Evolutionary conservation across 73 alveolate species (phyloP), one percentile per base, ranked within the genome.

Genomic region (Uronychia binucleata): DNA sequence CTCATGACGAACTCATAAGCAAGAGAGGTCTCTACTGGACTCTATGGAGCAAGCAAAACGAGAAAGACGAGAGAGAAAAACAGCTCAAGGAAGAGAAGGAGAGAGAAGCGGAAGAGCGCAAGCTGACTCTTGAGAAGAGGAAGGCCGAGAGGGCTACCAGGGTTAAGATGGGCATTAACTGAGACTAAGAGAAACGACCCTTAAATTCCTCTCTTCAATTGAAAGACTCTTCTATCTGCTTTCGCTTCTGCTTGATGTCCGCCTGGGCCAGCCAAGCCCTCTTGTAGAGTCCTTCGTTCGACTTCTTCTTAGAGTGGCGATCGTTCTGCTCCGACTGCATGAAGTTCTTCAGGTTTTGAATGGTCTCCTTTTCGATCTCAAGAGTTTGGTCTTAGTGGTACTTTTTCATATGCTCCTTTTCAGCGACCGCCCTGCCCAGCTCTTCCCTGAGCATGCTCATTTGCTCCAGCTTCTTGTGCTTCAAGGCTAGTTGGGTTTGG

Each of bases 1-100:
- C 86, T 57, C 98, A 93, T 77, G 79, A 90, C 28, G 88, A 90
- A 19, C 88, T 95, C 30, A 60, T 95, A 19, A 82, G 34, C 5
- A 78, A 78, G 58, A 79, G 74, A 57, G 96, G 97, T 25, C 78
- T 80, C 46, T 91, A 82, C 81, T 46, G 77, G 83, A 79, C n/a
- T 26, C 79, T 88, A 0, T 88, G 94, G 94, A 81, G 34, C 74
- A 88, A 88, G 79, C 81, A 88, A 34, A 33, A 59, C 79, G 88
- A 88, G 74, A 74, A 81, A 77, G 31, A 77, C 27, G 85, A 87
- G 74, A 67, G 89, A 35, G 80, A 87, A 74, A 74, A 58, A 0
- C 75, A 60, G 58, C 89, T 80, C 76, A 87, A 81, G 59, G 46
- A 32, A 74, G 80, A 78, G 34, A 34, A 78, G 28, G 46, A 31